Evolutionary conservation across 2,329 filamentous ascomycete species (phyloP).

Genomic region (Cercospora sp.): DNA sequence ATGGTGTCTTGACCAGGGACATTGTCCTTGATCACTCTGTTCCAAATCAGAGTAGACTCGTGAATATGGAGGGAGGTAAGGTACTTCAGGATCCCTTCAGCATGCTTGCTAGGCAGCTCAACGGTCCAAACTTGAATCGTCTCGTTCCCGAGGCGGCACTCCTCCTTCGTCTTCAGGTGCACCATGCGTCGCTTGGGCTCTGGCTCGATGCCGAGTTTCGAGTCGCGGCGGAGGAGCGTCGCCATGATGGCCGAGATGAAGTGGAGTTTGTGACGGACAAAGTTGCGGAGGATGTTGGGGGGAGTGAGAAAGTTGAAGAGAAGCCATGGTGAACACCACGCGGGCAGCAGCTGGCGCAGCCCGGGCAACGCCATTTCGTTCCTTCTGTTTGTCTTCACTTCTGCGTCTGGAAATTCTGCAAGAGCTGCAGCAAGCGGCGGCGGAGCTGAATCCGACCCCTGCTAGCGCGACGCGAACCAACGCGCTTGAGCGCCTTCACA

Average conservation of each 20-base stretch:
- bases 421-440: constrained; percentile 1
- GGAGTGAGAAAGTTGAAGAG: constrained; percentile 10
- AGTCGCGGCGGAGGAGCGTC: constrained; percentile 26
- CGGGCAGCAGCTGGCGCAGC: constrained; percentile 22
- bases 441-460: neutral
- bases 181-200: constrained; percentile 36
- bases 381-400: constrained; percentile 21
- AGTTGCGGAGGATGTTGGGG: constrained; percentile 16
- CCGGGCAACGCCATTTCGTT: constrained; percentile 21
- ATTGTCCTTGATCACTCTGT: constrained; percentile 49
- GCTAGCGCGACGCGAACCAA: constrained; percentile 8
- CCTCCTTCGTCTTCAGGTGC: constrained; percentile 52
- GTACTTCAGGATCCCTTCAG: constrained; percentile 72
- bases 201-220: constrained; percentile 23
- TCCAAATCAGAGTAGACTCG: constrained; percentile 6
- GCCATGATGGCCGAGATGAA: constrained; percentile 19
- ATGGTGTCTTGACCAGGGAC: constrained; percentile 46
- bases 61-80: constrained; percentile 16
- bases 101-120: constrained; percentile 68
- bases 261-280: constrained; percentile 4
- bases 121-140: constrained; percentile 67
- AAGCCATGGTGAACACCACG: constrained; percentile 7
- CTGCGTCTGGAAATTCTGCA: constrained; percentile 1
- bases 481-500: constrained; percentile 1
- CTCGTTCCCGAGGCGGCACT: constrained; percentile 51